phyloP scores from a whole-genome alignment of 2,329 filamentous ascomycete genomes.

The Leptographium procerum region DNA sequence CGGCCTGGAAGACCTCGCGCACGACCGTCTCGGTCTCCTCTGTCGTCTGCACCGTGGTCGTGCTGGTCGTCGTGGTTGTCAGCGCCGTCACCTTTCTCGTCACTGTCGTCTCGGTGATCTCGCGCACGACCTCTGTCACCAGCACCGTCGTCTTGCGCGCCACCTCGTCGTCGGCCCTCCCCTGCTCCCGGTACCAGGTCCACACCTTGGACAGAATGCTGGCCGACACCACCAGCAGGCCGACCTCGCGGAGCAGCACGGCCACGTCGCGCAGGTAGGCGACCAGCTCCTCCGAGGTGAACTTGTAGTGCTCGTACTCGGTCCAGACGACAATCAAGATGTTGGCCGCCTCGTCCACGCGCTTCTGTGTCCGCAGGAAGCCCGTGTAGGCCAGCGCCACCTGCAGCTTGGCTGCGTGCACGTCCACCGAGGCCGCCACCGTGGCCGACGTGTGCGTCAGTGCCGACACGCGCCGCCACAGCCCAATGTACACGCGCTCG shows the following conservation, averaged over 20 bases:
- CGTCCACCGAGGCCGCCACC: background rate
- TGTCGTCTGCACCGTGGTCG: constrained; percentile 15
- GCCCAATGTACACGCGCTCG: constrained; percentile 26
- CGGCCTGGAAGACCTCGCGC: constrained; percentile 16
- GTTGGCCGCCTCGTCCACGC: constrained; percentile 24
- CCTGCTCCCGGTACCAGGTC: constrained; percentile 25
- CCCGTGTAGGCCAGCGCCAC: constrained; percentile 26
- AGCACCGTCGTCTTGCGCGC: constrained; percentile 22
- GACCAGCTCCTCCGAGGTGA: constrained; percentile 22
- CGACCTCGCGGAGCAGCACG: constrained; percentile 20
- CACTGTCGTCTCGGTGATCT: constrained; percentile 23
- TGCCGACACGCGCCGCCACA: constrained; percentile 27
- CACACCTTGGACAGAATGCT: constrained; percentile 26
- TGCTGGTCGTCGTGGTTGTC: constrained; percentile 19
- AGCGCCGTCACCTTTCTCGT: constrained; percentile 22
- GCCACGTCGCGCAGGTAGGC: constrained; percentile 25
- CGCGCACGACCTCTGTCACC: constrained; percentile 28
- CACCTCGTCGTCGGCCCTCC: constrained; percentile 21
- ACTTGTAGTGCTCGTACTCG: constrained; percentile 25
- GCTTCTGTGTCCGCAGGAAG: constrained; percentile 21
- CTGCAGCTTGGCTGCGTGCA: constrained; percentile 13
- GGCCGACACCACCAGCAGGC: constrained; percentile 22
- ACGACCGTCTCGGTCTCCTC: constrained; percentile 14
- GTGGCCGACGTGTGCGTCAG: constrained; percentile 24
- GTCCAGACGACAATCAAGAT: constrained; percentile 29